Conservation (phyloP, 1,284 basidiomycete genomes). For the Puccinia horiana region DNA sequence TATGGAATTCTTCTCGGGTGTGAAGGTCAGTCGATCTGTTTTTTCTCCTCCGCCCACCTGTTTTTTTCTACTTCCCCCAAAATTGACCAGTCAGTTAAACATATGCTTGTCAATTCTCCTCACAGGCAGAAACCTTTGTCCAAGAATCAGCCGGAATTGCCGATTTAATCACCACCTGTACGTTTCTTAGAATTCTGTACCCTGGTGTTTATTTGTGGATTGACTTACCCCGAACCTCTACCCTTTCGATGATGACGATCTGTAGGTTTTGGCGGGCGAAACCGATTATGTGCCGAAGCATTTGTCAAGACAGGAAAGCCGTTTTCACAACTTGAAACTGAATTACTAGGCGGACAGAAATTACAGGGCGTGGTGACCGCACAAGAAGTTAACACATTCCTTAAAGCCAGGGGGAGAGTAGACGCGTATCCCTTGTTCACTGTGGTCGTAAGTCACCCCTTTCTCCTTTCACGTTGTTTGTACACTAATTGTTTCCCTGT, state of each 20-base stretch:
- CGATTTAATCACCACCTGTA: constrained; percentile 66
- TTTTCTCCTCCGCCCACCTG: not conserved
- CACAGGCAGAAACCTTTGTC: constrained; percentile 62
- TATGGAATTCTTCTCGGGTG: constrained; percentile 64
- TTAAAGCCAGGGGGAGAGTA: constrained; percentile 61
- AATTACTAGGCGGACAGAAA: constrained; percentile 65
- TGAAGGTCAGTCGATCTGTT: constrained; percentile 57
- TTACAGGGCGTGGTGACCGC: constrained; percentile 62
- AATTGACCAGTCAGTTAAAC: no score
- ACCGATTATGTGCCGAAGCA: constrained; percentile 63
- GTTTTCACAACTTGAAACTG: constrained; percentile 64
- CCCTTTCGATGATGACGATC: not conserved
- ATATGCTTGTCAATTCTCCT: no score
- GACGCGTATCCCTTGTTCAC: constrained; percentile 65
- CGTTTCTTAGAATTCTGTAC: constrained; percentile 44
- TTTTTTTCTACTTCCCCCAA: no score
- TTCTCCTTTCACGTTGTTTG: constrained; percentile 52
- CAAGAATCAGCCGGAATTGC: constrained; percentile 64
- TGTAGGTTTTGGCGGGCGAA: constrained; percentile 63
- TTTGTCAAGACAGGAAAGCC: constrained; percentile 63
- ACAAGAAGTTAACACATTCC: constrained; percentile 63
- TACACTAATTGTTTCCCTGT: not conserved
- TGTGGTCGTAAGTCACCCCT: constrained; percentile 57
- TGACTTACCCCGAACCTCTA: not conserved
- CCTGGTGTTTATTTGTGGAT: no score